Base-by-base conservation (phyloP, 2,329 filamentous ascomycete species). In the Talaromyces sp. region DNA sequence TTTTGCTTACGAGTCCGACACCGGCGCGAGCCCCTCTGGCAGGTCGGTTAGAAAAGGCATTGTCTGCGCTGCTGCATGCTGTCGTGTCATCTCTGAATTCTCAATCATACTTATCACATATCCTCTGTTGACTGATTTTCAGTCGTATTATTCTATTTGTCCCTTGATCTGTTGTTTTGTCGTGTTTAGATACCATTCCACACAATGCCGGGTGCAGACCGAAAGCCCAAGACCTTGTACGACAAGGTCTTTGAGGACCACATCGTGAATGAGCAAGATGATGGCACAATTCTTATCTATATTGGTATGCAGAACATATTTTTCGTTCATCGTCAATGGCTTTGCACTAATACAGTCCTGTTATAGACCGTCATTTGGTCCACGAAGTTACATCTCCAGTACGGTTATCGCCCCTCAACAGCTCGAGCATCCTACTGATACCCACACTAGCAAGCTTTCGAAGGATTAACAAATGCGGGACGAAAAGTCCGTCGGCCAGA, bases 311-410 rank as follows among this genome's bases (percentile, higher is more conserved):
- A 19, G 7, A 19, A 11, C 15, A 15, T 43, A 13, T 39, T 5
- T 39, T 10, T 22, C 22, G 4, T 15, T 37, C 3, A 22, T 19
- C 11, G 8, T 37, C n/a, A 39, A 13, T 25, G 52, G 9, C 2
- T 22, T 67, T 27, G n/a, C 47, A 25, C 61, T 64, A 11, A 63
- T 41, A 62, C 78, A 68, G 78, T 69, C 27, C 64, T 59, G 57
- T 54, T 66, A 65, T 73, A 93, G 92, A 96, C 81, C 87, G 95
- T 79, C 95, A 99, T 84, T 86, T 99, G 68, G 93, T 98, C 68
- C 95, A 99, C 78, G 95, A 99, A 84, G 95, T 99, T 77, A 99
- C 95, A 73, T 97, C 94, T 73, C 95, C 95, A 69, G 90, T 93
- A 63, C 19, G 33, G 31, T 57, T 41, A 58, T 43, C 47, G 43